Evolutionary conservation across 352 stramenopile species (phyloP).

Genomic region (Globisporangium emineosum): DNA sequence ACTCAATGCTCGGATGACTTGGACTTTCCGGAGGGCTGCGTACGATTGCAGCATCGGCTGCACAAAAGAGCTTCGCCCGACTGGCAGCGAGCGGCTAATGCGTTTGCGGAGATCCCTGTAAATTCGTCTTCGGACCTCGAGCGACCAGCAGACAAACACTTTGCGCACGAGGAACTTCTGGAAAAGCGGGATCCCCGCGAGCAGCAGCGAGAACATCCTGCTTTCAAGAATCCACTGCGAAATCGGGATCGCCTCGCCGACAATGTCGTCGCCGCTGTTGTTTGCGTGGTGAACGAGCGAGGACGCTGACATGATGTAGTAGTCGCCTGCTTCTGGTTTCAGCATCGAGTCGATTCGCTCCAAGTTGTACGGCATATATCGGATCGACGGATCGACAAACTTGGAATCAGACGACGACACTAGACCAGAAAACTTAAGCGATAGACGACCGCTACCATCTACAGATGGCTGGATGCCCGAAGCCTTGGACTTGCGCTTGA

Average conservation of each 20-base stretch:
- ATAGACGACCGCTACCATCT: constrained; percentile 16
- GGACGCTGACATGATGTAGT: constrained; percentile 65
- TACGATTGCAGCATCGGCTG: constrained; percentile 38
- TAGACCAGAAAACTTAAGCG: constrained; percentile 28
- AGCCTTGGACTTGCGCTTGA: constrained; percentile 29
- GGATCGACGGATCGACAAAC: constrained; percentile 5
- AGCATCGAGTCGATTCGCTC: constrained; percentile 33
- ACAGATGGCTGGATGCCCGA: constrained; percentile 8
- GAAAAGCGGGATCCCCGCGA: constrained; percentile 70
- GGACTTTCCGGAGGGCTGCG: constrained; percentile 34
- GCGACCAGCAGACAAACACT: constrained; percentile 48
- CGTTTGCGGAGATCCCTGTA: constrained; percentile 40
- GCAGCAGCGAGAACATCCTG: constrained; percentile 66
- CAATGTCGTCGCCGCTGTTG: constrained; percentile 30
- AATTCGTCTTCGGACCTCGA: constrained; percentile 32
- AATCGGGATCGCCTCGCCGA: constrained; percentile 55
- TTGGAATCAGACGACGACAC: not conserved
- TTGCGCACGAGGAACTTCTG: constrained; percentile 68
- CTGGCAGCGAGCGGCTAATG: constrained; percentile 31
- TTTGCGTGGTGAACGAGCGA: constrained; percentile 59
- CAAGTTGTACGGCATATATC: constrained; percentile 67
- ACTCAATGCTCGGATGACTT: constrained; percentile 37
- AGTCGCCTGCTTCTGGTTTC: constrained; percentile 35
- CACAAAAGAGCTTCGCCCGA: constrained; percentile 38
- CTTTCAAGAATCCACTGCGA: constrained; percentile 73